Conservation (phyloP, 75 land plant genomes). For the Selaginella tamariscina region DNA sequence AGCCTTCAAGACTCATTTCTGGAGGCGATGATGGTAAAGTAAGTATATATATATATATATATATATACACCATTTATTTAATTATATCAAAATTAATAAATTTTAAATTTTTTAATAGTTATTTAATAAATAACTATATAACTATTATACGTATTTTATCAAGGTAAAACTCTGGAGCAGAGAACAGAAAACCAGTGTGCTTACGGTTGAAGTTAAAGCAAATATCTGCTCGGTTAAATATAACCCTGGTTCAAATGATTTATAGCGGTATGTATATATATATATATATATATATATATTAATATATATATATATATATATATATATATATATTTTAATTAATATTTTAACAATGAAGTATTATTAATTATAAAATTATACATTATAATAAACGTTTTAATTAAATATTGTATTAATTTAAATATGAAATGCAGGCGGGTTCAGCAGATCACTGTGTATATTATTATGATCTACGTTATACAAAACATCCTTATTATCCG, state of each 20-base stretch:
- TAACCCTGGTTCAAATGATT: conserved; percentile 6
- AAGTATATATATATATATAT: not conserved
- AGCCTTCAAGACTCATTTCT: not conserved
- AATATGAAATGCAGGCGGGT: not conserved
- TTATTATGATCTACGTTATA: conserved; percentile 8
- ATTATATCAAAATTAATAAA: no score
- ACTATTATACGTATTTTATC: no score
- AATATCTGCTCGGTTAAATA: conserved; percentile 6
- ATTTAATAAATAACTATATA: no score
- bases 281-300: not conserved
- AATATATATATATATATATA: no score
- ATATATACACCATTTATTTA: no score
- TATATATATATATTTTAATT: no score
- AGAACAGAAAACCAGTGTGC: not conserved
- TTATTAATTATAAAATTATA: no score
- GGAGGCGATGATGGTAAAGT: conserved; percentile 11
- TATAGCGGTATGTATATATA: not conserved
- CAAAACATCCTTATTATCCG: not conserved
- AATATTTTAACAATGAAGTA: no score
- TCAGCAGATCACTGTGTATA: not conserved
- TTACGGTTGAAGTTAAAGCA: conserved; percentile 5
- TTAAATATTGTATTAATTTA: not conserved
- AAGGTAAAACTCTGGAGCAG: conserved; percentile 7
- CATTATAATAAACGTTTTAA: no score
- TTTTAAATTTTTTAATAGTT: no score